Conservation (phyloP, 2,329 filamentous ascomycete genomes). For the Claviceps maximensis region DNA sequence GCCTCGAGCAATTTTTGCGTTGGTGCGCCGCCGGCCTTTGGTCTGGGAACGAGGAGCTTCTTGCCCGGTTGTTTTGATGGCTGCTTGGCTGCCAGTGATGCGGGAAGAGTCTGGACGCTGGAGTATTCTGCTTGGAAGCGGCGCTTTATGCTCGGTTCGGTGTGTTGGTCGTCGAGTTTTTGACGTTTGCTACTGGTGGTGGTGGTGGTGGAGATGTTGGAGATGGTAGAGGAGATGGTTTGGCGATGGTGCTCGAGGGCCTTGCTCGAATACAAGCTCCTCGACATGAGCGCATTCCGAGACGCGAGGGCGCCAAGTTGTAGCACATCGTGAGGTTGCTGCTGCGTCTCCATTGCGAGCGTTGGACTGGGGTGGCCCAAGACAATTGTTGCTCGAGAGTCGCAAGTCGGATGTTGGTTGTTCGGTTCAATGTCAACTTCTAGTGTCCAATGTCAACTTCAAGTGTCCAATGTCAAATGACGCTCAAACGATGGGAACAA, state of each 20-base stretch:
- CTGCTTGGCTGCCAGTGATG: slow-evolving; percentile 66
- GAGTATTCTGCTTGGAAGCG: slow-evolving; percentile 65
- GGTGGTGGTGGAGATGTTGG: background rate
- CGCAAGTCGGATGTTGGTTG: background rate
- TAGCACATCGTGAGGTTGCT: slow-evolving; percentile 19
- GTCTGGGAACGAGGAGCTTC: slow-evolving; percentile 10
- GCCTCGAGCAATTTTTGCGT: slow-evolving; percentile 29
- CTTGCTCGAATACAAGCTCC: slow-evolving; percentile 19
- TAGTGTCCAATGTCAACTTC: background rate
- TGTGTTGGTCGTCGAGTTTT: slow-evolving; percentile 22
- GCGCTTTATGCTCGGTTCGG: slow-evolving; percentile 22
- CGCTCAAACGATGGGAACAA: background rate
- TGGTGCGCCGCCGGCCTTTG: slow-evolving; percentile 12
- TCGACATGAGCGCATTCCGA: slow-evolving; percentile 21
- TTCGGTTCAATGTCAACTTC: no score
- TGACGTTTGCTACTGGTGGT: slow-evolving; percentile 22
- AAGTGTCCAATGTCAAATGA: background rate
- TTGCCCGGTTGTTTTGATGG: slow-evolving; percentile 31
- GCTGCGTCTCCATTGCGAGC: slow-evolving; percentile 21
- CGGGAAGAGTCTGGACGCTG: slow-evolving; percentile 62
- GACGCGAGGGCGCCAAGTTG: slow-evolving; percentile 21
- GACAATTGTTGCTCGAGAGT: background rate
- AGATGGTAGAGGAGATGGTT: slow-evolving; percentile 2
- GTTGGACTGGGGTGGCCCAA: background rate
- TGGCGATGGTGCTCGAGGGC: slow-evolving; percentile 9